Evolutionary conservation across 495 filamentous ascomycete species (phyloP), one percentile per base, ranked within the genome.

Genomic region (Hyphodiscus hymeniophilus): DNA sequence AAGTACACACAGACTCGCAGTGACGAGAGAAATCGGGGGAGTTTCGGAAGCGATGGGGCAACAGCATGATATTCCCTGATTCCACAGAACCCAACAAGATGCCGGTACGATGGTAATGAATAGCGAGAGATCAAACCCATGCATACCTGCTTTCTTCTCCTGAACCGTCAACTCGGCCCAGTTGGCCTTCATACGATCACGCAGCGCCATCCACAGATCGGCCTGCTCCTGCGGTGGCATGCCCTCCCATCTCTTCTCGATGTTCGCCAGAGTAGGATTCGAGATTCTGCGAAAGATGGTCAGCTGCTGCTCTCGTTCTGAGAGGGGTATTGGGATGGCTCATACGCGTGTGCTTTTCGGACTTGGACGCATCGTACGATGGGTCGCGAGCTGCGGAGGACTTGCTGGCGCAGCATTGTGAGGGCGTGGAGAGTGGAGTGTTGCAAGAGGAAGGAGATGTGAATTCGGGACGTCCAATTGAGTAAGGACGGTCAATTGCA

Each of bases 181-280:
- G 68, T 87, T 86, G 54, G 74, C 81, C 85, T 95, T 97, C 92
- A 97, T 97, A 60, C 92, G 82, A 73, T 98, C 92, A 60, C 92
- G 75, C 64, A 98, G 74, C 59, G 84, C 73, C 92, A 98, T 98
- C 91, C 91, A 98, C 58, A 98, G 71, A 63, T 97, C 92, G 51
- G 94, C 92, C 80, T 98, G 92, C 79, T 98, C 92, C 74, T 94
- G 87, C 47, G 90, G 88, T 31, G 89, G 89, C 86, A 98, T 86
- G 47, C 65, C 76, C 74, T 98, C 92, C 92, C 92, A 98, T 70
- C 92, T 76, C 86, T 95, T 97, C 82, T 98, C 92, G 63, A 98
- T 96, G 71, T 94, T 84, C 67, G 88, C 86, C 52, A 98, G 81
- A 24, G 89, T 95, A 57, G 94, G 92, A 74, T 96, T 98, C 53